These are phyloP conservation scores for Darksidea phi DNA, from an alignment of 495 filamentous ascomycete species.

Conservation along the genomic window DNA sequence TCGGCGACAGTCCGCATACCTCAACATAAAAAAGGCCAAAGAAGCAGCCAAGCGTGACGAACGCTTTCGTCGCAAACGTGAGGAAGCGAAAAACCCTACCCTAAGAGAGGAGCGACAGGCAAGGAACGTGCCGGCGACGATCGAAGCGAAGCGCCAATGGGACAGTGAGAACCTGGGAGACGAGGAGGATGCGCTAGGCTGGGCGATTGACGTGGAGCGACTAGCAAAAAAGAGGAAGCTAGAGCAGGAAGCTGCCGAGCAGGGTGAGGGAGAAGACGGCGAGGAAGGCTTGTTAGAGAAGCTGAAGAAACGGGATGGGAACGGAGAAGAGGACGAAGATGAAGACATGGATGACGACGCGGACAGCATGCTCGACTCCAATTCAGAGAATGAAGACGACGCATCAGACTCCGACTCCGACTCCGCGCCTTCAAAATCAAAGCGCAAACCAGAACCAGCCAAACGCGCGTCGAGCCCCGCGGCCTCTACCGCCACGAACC, in stretches of 20 bases:
- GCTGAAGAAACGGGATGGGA: conserved; percentile 47
- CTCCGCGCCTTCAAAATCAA: conserved; percentile 15
- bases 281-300: conserved; percentile 55
- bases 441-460: conserved; percentile 20
- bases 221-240: conserved; percentile 63
- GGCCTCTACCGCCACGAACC: conserved; percentile 39
- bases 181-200: conserved; percentile 56
- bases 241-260: conserved; percentile 21
- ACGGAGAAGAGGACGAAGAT: conserved; percentile 47
- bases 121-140: conserved; percentile 76
- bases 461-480: conserved; percentile 32
- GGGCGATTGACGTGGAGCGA: conserved; percentile 70
- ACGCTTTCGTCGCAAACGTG: conserved; percentile 72
- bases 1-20: conserved; percentile 68
- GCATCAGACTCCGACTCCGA: conserved; percentile 11
- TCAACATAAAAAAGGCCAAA: conserved; percentile 72
- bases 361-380: conserved; percentile 68
- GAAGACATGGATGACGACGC: conserved; percentile 55
- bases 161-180: conserved; percentile 78
- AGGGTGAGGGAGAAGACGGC: conserved; percentile 39
- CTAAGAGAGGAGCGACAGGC: conserved; percentile 67
- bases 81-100: conserved; percentile 81
- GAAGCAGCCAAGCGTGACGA: conserved; percentile 71
- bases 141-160: conserved; percentile 90
- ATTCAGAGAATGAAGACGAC: conserved; percentile 51